Evolutionary conservation across 2,329 filamentous ascomycete species (phyloP), one percentile per base, ranked within the genome.

Genomic region (Fusarium xyrophilum): DNA sequence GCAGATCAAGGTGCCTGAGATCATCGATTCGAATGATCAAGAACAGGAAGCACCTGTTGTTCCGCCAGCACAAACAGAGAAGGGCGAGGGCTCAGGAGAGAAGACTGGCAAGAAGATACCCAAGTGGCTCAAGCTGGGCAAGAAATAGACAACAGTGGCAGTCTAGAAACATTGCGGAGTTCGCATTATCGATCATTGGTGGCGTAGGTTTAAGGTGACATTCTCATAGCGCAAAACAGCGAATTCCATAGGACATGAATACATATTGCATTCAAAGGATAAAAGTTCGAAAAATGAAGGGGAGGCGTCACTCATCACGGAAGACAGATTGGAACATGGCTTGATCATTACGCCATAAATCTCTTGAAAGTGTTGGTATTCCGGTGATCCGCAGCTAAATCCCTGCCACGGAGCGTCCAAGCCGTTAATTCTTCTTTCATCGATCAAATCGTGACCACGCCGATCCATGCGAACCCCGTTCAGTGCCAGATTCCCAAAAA

Each of bases 71-170:
- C 77, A 75, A 56, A 68, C 77, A 14, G 73, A 81, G 66, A 77
- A 78, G 70, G 74, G 76, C 21, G 77, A 79, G 54, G 76, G 79
- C 55, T 74, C 81, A 53, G 78, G 76, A 14, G 79, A 80, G 40
- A 91, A 91, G 77, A 79, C 91, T 57, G 88, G 87, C 11, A 93
- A 92, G 85, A 93, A 93, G 81, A 74, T 85, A 62, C 90, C 91
- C 23, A 93, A 92, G 77, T 93, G 91, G 86, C 79, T 94, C 38
- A 91, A 91, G 77, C 79, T 92, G 56, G 88, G 88, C 17, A 93
- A 92, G 85, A 93, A 93, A 80, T 75, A 72, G 60, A 51, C 25
- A 14, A 25, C 5, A n/a, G 25, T 40, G 30, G 28, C 25, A 28
- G 35, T 40, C 47, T 32, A 14, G n/a, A 40, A 25, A 25, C 7